Evolutionary conservation across 768 basidiomycete species (phyloP), one percentile per base, ranked within the genome.

Genomic region (Kwoniella shandongensis): DNA sequence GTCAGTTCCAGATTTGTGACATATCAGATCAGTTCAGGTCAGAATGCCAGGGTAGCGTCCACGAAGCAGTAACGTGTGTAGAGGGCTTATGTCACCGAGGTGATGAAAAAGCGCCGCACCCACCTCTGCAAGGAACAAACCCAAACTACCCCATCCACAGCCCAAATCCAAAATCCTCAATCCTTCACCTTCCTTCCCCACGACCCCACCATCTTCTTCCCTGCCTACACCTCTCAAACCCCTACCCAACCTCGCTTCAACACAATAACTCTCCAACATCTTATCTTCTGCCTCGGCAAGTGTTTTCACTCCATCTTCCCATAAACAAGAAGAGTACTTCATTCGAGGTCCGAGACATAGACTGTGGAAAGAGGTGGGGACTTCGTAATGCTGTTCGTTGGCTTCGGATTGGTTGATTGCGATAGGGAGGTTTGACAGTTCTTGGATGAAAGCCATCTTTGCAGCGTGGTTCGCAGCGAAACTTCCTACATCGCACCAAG

Each of bases 381-480:
- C 86, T 78, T 88, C 86, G 72, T 88, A 88, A 66, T 88, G 86
- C 71, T 87, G 86, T 67, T 87, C 84, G 61, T 88, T 88, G 18
- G 86, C 86, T 67, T 85, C 85, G 36, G 83, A 81, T 0, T 85
- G 81, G 11, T 82, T 79, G 57, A 83, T 84, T 2, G 86, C 85
- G 57, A 87, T 86, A 26, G 78, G 80, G 15, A 83, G 76, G 0
- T 78, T 76, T 20, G 81, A 80, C 23, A 86, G 81, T 17, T 67
- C 79, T 53, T 83, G 81, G 36, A 88, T 85, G 80, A 82, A 86
- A 48, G 80, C 75, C 83, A 86, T 85, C 69, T 87, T 87, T 12
- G 82, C 81, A 2, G 80, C 81, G 78, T 85, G 83, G 65, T 85
- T 85, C 12, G 80, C 81, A 44, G 82, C 82, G 47, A 85, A 51